Evolutionary conservation across 2,329 filamentous ascomycete genomes (phyloP).

Genomic region (Fusarium staphyleae): DNA sequence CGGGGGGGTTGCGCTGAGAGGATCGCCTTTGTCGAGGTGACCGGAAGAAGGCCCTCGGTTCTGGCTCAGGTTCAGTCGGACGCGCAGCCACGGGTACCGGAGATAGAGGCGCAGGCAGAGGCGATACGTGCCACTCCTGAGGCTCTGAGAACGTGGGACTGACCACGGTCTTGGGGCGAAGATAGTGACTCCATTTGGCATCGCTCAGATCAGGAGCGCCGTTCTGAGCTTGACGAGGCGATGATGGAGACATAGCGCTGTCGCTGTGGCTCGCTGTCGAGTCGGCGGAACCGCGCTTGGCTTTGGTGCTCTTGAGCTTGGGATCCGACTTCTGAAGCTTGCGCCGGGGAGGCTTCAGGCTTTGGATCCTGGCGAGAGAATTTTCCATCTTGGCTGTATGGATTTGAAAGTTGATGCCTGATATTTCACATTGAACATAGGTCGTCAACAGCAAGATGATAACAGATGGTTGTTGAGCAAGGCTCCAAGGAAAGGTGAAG

Average conservation of each 20-base stretch:
- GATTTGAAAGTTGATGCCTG: conserved; percentile 11
- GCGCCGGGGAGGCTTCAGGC: conserved; percentile 39
- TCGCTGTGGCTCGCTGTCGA: conserved; percentile 37
- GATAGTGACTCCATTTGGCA: conserved; percentile 42
- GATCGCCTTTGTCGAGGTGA: conserved; percentile 24
- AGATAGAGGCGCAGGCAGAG: too few relatives aligned
- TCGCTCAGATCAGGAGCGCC: conserved; percentile 41
- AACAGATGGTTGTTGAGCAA: conserved; percentile 21
- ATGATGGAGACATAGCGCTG: conserved; percentile 19
- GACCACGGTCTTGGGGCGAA: conserved; percentile 36
- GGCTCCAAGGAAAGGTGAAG: conserved; percentile 5
- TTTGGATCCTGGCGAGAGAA: conserved; percentile 22
- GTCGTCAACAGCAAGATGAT: neutral
- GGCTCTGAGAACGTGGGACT: conserved; percentile 27
- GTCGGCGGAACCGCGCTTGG: conserved; percentile 40
- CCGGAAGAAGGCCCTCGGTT: conserved; percentile 23
- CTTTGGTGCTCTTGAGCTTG: conserved; percentile 37
- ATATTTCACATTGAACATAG: conserved; percentile 20
- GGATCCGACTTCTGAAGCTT: conserved; percentile 45
- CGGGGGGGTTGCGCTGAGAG: conserved; percentile 34
- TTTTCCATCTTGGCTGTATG: conserved; percentile 17
- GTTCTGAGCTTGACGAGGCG: conserved; percentile 29
- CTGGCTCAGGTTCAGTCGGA: neutral
- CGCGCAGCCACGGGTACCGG: too few relatives aligned
- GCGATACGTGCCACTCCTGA: neutral